Conservation (phyloP, 2,329 filamentous ascomycete genomes). For the Stachybotrys chartarum region DNA sequence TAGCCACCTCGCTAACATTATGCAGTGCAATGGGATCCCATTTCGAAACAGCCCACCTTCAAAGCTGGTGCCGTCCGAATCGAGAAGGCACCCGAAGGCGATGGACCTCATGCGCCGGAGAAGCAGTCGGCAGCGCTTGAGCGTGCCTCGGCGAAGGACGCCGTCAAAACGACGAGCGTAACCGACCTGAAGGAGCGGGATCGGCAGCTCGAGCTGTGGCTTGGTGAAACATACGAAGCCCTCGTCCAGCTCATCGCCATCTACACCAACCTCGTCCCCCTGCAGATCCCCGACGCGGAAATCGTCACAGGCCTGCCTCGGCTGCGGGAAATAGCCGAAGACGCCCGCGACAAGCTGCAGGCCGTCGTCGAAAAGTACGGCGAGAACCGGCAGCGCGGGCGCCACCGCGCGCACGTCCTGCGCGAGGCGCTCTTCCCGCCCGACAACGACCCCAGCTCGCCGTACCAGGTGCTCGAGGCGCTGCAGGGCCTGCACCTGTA, state of each 20-base stretch:
- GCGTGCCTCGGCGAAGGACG: conserved; percentile 5
- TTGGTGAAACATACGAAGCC: conserved; percentile 22
- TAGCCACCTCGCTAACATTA: not conserved
- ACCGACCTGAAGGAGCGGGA: conserved; percentile 10
- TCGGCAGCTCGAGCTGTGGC: conserved; percentile 21
- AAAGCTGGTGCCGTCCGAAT: conserved; percentile 26
- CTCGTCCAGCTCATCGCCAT: conserved; percentile 14
- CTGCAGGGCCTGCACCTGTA: conserved; percentile 18
- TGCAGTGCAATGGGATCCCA: conserved; percentile 17
- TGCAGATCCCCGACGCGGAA: conserved; percentile 19
- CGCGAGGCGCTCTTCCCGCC: conserved; percentile 19
- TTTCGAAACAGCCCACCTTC: conserved; percentile 29
- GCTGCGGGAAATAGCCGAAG: conserved; percentile 15
- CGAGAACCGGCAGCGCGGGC: conserved; percentile 15
- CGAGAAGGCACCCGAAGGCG: conserved; percentile 14
- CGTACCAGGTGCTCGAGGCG: conserved; percentile 9
- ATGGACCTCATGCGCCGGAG: conserved; percentile 8
- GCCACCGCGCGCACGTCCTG: conserved; percentile 11
- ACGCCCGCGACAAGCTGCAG: conserved; percentile 11
- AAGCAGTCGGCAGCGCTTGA: conserved; percentile 14
- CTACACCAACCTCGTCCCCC: conserved; percentile 15
- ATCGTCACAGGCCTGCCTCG: conserved; percentile 19
- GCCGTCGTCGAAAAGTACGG: conserved; percentile 17
- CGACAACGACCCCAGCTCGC: conserved; percentile 18
- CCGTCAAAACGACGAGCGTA: conserved; percentile 1